A percentile compares a stretch with the other conserved stretches of the same genome.
Evolutionary conservation across 345 rosid genomes (phyloP).

Genomic region (Salix koriyanagi): DNA sequence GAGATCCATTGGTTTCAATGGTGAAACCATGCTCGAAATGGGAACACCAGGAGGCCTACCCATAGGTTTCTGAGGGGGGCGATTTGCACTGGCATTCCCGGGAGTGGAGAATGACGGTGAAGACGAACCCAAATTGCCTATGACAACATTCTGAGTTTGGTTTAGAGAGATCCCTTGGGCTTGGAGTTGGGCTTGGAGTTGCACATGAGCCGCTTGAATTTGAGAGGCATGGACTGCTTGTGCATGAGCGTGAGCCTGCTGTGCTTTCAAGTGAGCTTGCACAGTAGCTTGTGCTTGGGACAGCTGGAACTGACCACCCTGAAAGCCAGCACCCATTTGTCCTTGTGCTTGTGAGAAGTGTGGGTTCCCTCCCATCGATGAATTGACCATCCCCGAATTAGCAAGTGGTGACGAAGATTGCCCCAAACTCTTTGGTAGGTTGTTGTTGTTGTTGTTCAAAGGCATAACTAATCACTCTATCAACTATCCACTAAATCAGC

Average conservation of each 20-base stretch:
- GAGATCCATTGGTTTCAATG: slow-evolving; percentile 75
- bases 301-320: slow-evolving; percentile 59
- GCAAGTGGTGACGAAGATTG: slow-evolving; percentile 67
- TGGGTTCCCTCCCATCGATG: slow-evolving; percentile 49
- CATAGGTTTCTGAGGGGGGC: slow-evolving; percentile 68
- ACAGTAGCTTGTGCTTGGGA: slow-evolving; percentile 65
- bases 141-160: slow-evolving; percentile 50
- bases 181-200: slow-evolving; percentile 76
- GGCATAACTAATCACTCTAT: slow-evolving; percentile 35
- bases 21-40: slow-evolving; percentile 51
- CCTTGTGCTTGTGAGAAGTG: slow-evolving; percentile 50
- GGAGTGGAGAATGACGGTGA: slow-evolving; percentile 64
- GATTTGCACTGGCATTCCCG: slow-evolving; percentile 49
- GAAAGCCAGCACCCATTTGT: slow-evolving; percentile 53
- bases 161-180: slow-evolving; percentile 59
- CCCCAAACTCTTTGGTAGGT: slow-evolving; percentile 60
- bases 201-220: slow-evolving; percentile 66
- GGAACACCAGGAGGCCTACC: slow-evolving; percentile 74
- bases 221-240: slow-evolving; percentile 42
- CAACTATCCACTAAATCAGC: neutral
- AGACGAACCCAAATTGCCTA: slow-evolving; percentile 63
- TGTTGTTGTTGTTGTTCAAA: slow-evolving; percentile 37
- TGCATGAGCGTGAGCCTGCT: slow-evolving; percentile 37
- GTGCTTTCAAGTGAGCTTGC: slow-evolving; percentile 48
- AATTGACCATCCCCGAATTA: slow-evolving; percentile 64